These are phyloP conservation scores for Lanmaoa pseudosensibilis DNA, from an alignment of 768 basidiomycete genomes.

Conservation along the genomic window DNA sequence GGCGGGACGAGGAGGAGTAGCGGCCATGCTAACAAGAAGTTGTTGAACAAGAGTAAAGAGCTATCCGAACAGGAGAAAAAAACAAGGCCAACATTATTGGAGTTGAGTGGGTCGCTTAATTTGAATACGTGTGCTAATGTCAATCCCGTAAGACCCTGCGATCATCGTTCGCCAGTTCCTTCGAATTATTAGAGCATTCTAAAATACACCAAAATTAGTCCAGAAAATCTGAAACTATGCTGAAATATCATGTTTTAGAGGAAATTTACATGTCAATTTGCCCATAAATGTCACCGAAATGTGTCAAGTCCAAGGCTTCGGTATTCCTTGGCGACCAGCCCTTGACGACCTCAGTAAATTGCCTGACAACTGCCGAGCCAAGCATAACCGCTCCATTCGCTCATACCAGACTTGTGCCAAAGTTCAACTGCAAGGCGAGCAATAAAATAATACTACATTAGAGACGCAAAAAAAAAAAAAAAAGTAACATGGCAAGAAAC, in stretches of 20 bases:
- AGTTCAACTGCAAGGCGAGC: neutral
- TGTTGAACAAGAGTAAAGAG: neutral
- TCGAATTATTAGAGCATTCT: too few relatives aligned
- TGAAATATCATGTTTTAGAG: too few relatives aligned
- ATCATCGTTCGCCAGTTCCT: too few relatives aligned
- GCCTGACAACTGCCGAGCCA: neutral
- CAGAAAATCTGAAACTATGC: too few relatives aligned
- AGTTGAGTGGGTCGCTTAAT: conserved; percentile 14
- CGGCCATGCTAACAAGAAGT: conserved; percentile 17
- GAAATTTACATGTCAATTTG: too few relatives aligned
- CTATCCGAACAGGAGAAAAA: neutral
- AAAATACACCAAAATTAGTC: too few relatives aligned
- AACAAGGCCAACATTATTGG: neutral
- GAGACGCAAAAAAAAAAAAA: neutral
- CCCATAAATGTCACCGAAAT: too few relatives aligned
- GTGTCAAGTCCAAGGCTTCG: too few relatives aligned
- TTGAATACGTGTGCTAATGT: conserved; percentile 14
- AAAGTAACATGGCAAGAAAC: neutral
- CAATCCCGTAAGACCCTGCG: neutral
- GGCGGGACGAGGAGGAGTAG: conserved; percentile 21
- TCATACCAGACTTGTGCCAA: too few relatives aligned
- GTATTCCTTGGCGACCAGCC: too few relatives aligned
- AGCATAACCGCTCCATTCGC: too few relatives aligned
- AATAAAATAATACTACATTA: conserved; percentile 10
- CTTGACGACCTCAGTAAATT: too few relatives aligned